Base-by-base conservation (phyloP, 2,329 filamentous ascomycete species). In the Atkinsonella hypoxylon region DNA sequence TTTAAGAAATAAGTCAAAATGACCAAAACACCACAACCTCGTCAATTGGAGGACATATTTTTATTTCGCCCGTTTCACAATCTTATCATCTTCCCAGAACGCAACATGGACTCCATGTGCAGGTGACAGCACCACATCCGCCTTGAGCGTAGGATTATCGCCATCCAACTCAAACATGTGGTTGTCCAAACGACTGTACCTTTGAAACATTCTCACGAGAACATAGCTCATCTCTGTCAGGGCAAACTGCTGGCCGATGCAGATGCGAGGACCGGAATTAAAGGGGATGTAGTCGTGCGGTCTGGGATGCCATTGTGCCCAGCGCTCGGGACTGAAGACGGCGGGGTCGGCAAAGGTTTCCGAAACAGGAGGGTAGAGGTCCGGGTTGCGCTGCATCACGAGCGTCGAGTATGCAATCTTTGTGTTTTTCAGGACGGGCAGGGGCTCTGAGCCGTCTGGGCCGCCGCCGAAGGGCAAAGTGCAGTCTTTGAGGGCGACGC, bases 401-500 rank as follows among this genome's bases (percentile, higher is more conserved):
- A 77, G 67, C 2, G 74, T 70, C 47, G 72, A 74, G 58, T 78
- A 78, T 42, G 72, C 64, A 38, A 79, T 59, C 4, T 67, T 65
- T 12, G 76, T 71, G 54, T 71, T 67, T 48, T 70, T 68, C 20
- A 70, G 68, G 26, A 78, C 66, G 15, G 71, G 70, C 30, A 78
- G 63, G 3, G 56, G 20, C 61, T 65, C 4, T 56, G 61, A 39
- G 45, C 47, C 42, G 40, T 53, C 10, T 1, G 76, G 73, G 0
- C 85, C 85, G 54, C 83, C 84, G 54, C 85, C 88, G 17, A 73
- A 71, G 0, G 88, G 88, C 2, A 94, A 76, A 0, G 81, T 86
- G 2, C 87, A 90, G 68, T 90, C 84, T 52, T 73, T 75, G 12
- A 88, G 74, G 12, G 87, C 79, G 32, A 83, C 70, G 54, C 89